Evolutionary conservation across 805 yeast species (phyloP), one percentile per base, ranked within the genome.

Genomic region (Cyberlindnera xishuangbannaensis): DNA sequence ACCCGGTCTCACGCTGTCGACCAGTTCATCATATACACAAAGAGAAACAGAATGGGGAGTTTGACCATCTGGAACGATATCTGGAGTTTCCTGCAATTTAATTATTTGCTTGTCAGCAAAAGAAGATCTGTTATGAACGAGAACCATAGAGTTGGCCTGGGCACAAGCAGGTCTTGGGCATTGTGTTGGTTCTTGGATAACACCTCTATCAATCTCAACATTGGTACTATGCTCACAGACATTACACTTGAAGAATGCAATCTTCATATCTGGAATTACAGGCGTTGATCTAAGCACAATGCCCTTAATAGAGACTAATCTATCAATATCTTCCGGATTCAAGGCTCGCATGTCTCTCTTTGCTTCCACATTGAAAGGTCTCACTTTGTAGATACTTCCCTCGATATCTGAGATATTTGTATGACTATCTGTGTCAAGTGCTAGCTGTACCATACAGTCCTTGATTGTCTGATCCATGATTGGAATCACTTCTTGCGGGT

Each of bases 401-500:
- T 88, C 97, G 34, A 88, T 78, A 28, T 77, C 86, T 45, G 71
- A 71, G 15, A 72, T 63, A 30, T 65, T 56, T 25, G 56, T 56
- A 19, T 66, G 49, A 12, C 23, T 28, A 25, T 61, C 54, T 48
- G 68, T 58, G 42, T 79, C 86, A 39, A 76, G 62, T 15, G 78
- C 77, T 14, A 83, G 55, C 11, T 85, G 78, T 17, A 86, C 79
- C 76, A 92, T 76, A 50, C 87, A 80, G 55, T 90, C 96, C 55
- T 86, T 87, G 36, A 88, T 72, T 4, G 95, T 79, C 53, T 88
- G 96, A 68, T 92, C 98, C 97, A 92, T 88, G 48, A 92, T 85
- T 9, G 98, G 97, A 35, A 92, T 78, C 24, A 92, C 85, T 66
- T 92, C 98, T 56, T 88, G 97, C 1, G 98, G 98, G 55, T 88